Evolutionary conservation across 805 yeast genomes (phyloP), one percentile per base, ranked within the genome.

Genomic region (Yarrowia sp.): DNA sequence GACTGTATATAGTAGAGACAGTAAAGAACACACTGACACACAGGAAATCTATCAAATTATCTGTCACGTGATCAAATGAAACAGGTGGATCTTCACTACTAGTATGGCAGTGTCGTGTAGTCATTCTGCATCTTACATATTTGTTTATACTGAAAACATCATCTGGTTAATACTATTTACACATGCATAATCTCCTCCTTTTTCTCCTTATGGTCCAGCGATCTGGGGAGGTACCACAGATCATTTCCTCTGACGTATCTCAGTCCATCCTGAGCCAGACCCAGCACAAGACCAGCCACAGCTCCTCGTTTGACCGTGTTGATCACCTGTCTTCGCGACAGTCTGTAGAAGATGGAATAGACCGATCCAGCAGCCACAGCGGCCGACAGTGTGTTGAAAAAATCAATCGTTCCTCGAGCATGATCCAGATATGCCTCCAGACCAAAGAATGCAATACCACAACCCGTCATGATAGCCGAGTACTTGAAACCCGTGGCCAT

Each of bases 221-320:
- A 13, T 6, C 38, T 10, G 13, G 61, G 64, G 60, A 84, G 65
- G 69, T 88, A 88, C 93, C 95, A 89, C 8, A 86, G 80, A 48
- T 80, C 74, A 1, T 87, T 89, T 7, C 90, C 90, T 69, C 88
- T 78, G 1, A 76, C 65, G 68, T 79, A 83, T 36, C 86, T 80
- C 69, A 88, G 72, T 4, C 79, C 74, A 74, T 90, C 96, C 72
- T 91, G 92, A 0, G 83, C 74, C 18, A 87, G 68, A 0, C 96
- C 96, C 51, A 84, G 77, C 2, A 77, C 71, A 2, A 84, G 68
- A 0, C 96, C 96, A 66, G 88, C 74, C 5, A 78, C 71, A 4
- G 84, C 76, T 10, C 92, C 93, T 62, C 81, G 80, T 35, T 76
- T 74, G 31, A 74, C 71, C 1, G 78, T 72, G 28, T 75, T 67